phyloP scores from a whole-genome alignment of 208 protist genomes.

The Crithidia thermophila region DNA sequence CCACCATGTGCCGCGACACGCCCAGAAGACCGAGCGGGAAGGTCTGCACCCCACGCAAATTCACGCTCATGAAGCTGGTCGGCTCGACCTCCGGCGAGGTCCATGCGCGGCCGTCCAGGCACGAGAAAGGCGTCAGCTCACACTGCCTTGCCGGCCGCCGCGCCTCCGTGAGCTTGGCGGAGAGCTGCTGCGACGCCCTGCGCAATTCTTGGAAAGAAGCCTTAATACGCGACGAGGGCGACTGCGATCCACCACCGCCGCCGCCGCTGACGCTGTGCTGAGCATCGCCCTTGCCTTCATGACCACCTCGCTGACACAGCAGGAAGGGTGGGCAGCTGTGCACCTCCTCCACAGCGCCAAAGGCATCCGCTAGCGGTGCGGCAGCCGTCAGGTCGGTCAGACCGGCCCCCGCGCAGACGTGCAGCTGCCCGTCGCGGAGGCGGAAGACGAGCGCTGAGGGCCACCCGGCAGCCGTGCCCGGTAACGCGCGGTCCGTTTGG shows the following conservation, averaged over 20 bases:
- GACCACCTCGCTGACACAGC: conserved; percentile 7
- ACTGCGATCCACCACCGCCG: not conserved
- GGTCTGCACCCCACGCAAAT: conserved; percentile 2
- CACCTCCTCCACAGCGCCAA: conserved; percentile 5
- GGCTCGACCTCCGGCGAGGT: conserved; percentile 7
- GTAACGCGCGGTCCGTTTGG: too few species aligned
- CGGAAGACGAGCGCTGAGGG: conserved; percentile 15
- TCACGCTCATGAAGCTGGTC: conserved; percentile 13
- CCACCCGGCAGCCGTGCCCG: conserved; percentile 5
- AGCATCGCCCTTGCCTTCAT: too few species aligned
- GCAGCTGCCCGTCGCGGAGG: conserved; percentile 11
- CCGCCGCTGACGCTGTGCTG: not conserved
- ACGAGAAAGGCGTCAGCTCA: conserved; percentile 19
- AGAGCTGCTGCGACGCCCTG: conserved; percentile 10
- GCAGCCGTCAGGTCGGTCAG: conserved; percentile 7
- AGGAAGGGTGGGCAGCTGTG: conserved; percentile 19
- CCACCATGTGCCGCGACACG: conserved; percentile 24
- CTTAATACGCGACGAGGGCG: not conserved
- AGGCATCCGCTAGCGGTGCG: not conserved
- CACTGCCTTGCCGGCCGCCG: conserved; percentile 5
- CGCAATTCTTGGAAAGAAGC: conserved; percentile 5
- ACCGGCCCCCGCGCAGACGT: conserved; percentile 7
- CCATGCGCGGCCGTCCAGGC: conserved; percentile 14
- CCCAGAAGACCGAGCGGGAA: conserved; percentile 23
- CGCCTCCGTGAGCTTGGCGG: not conserved